Percentiles rank a stretch among this genome's conserved stretches.
These are phyloP conservation scores for Rubus parviflorus DNA, from an alignment of 306 rosid genomes.

Conservation along the genomic window DNA sequence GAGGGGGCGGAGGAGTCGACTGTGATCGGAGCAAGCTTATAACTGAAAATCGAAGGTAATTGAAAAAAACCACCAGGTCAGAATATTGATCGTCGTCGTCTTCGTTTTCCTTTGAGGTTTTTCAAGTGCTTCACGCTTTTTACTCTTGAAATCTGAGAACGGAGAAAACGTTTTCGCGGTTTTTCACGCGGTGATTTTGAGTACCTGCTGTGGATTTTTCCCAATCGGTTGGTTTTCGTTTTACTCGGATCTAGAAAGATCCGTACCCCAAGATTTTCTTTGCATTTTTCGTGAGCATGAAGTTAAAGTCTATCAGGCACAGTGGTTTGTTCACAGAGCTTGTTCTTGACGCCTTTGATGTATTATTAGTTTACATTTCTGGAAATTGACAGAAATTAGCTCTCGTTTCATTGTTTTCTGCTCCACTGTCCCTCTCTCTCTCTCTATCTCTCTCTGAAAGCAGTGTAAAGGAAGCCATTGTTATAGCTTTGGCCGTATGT, in stretches of 20 bases:
- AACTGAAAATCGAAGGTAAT: too few relatives aligned
- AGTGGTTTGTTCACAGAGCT: constrained; percentile 11
- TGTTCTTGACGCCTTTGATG: constrained; percentile 15
- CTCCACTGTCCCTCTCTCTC: constrained; percentile 45
- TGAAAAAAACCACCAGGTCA: not conserved
- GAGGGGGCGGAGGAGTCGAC: constrained; percentile 11
- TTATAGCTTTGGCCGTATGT: constrained; percentile 15
- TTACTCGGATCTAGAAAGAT: constrained; percentile 23
- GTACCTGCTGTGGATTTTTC: not conserved
- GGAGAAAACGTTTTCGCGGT: not conserved
- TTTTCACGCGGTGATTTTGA: not conserved
- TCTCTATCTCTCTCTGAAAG: not conserved
- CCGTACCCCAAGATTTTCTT: not conserved
- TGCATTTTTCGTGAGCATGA: constrained; percentile 17
- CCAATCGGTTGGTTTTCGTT: not conserved
- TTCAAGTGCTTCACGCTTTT: not conserved
- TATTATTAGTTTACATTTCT: constrained; percentile 5
- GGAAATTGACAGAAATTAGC: constrained; percentile 28
- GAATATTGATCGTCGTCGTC: not conserved
- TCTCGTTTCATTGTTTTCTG: constrained; percentile 42
- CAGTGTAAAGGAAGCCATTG: constrained; percentile 34
- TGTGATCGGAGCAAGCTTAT: constrained; percentile 10
- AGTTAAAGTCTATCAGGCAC: not conserved
- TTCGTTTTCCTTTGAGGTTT: not conserved
- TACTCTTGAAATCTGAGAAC: constrained; percentile 5